Evolutionary conservation across 371 early-diverging fungal species (phyloP).

Genomic region (Smittium culicis): DNA sequence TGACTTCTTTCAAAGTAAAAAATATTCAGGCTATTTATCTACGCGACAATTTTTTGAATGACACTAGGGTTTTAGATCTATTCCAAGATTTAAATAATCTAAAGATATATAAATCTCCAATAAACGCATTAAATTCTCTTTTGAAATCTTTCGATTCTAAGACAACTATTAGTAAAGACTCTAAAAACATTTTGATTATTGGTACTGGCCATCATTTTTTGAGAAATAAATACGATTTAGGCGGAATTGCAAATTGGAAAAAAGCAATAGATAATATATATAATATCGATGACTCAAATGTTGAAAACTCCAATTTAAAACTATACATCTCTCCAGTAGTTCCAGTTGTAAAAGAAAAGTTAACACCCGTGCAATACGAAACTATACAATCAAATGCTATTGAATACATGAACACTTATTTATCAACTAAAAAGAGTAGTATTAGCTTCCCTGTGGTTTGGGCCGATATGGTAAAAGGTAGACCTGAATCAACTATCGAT

Average conservation of each 20-base stretch:
- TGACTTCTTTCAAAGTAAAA: conserved; percentile 10
- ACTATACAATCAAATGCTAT: conserved; percentile 35
- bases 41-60: background rate
- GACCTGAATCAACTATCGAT: conserved; percentile 36
- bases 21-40: background rate
- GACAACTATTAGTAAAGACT: background rate
- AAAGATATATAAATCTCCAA: conserved; percentile 9
- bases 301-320: conserved; percentile 13
- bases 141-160: background rate
- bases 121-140: background rate
- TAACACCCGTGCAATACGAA: conserved; percentile 29
- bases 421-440: conserved; percentile 17
- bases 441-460: conserved; percentile 35
- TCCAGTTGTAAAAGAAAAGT: conserved; percentile 24
- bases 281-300: conserved; percentile 14
- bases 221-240: conserved; percentile 28
- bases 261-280: conserved; percentile 32
- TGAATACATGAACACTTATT: conserved; percentile 40
- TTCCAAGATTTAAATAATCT: conserved; percentile 7
- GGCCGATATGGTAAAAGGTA: conserved; percentile 32
- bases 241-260: conserved; percentile 35
- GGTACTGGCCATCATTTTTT: conserved; percentile 48
- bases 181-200: conserved; percentile 36
- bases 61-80: conserved; percentile 15
- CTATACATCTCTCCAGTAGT: conserved; percentile 31